Evolutionary conservation across 345 rosid species (phyloP).

Genomic region (Kandelia obovata): DNA sequence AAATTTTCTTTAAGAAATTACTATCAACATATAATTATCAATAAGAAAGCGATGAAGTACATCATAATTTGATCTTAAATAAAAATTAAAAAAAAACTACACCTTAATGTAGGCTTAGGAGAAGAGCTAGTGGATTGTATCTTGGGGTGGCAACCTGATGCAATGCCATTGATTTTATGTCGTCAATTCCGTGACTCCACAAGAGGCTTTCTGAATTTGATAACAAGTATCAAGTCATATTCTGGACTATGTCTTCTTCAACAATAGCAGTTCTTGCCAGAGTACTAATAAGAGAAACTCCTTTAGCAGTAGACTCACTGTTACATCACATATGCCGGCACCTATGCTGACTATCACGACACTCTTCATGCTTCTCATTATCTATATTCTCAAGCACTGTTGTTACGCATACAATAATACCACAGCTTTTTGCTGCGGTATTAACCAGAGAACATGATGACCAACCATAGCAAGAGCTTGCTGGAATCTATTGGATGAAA

Average conservation of each 20-base stretch:
- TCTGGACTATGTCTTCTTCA: slow-evolving; percentile 84
- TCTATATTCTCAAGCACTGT: slow-evolving; percentile 66
- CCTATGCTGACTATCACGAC: slow-evolving; percentile 84
- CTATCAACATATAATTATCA: too few relatives aligned
- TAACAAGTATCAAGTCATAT: slow-evolving; percentile 52
- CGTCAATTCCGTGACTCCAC: slow-evolving; percentile 34
- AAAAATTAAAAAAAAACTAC: too few relatives aligned
- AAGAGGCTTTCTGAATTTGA: slow-evolving; percentile 44
- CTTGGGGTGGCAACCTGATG: slow-evolving; percentile 79
- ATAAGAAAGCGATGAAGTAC: too few relatives aligned
- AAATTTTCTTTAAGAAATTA: too few relatives aligned
- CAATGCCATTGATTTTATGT: slow-evolving; percentile 42
- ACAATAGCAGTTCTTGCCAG: slow-evolving; percentile 63
- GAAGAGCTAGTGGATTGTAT: slow-evolving; percentile 66
- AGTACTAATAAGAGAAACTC: slow-evolving; percentile 86
- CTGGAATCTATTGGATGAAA: slow-evolving; percentile 75
- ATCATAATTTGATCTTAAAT: too few relatives aligned
- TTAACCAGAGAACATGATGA: slow-evolving; percentile 69
- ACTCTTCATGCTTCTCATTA: slow-evolving; percentile 68
- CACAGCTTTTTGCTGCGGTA: slow-evolving; percentile 83
- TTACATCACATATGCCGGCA: slow-evolving; percentile 85
- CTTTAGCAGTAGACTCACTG: slow-evolving; percentile 79
- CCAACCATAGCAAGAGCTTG: slow-evolving; percentile 93
- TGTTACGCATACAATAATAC: slow-evolving; percentile 87
- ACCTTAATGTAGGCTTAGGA: slow-evolving; percentile 27